Evolutionary conservation across 257 asterid species (phyloP).

Genomic region (Thymus quinquecostatus): DNA sequence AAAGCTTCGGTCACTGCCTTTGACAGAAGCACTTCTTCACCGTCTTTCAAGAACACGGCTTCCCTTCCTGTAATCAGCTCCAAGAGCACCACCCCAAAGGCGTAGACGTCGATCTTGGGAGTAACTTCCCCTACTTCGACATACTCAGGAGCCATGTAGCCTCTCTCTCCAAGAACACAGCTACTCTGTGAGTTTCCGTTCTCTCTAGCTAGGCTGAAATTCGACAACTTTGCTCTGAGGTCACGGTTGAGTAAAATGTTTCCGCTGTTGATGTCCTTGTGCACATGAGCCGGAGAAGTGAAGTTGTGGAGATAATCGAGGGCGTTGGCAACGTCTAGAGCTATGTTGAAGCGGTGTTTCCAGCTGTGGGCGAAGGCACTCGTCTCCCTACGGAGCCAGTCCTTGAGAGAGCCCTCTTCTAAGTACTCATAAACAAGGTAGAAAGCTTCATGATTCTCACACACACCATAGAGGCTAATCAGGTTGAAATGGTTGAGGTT

Average conservation of each 20-base stretch:
- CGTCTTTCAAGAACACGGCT: conserved; percentile 42
- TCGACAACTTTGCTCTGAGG: conserved; percentile 68
- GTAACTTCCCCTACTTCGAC: conserved; percentile 40
- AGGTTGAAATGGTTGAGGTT: conserved; percentile 68
- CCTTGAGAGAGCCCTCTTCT: conserved; percentile 61
- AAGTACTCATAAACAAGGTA: conserved; percentile 68
- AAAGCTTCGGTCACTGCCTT: conserved; percentile 33
- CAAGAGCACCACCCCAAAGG: conserved; percentile 63
- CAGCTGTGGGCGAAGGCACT: conserved; percentile 45
- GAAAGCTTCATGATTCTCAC: conserved; percentile 41
- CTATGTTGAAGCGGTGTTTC: conserved; percentile 56
- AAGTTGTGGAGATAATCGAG: conserved; percentile 76
- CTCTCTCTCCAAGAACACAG: conserved; percentile 43
- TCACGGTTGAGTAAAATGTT: conserved; percentile 53
- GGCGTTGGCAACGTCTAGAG: conserved; percentile 72
- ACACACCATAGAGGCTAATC: conserved; percentile 62
- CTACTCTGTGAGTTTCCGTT: conserved; percentile 32
- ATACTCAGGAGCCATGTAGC: conserved; percentile 71
- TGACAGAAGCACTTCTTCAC: conserved; percentile 46
- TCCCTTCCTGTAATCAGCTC: conserved; percentile 68
- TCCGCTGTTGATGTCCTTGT: conserved; percentile 53
- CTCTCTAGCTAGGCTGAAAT: conserved; percentile 53
- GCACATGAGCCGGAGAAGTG: conserved; percentile 66
- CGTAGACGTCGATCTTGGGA: conserved; percentile 64
- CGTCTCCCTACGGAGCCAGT: conserved; percentile 51